Base-by-base conservation (phyloP, 768 basidiomycete species). In the Mycena haematopus region DNA sequence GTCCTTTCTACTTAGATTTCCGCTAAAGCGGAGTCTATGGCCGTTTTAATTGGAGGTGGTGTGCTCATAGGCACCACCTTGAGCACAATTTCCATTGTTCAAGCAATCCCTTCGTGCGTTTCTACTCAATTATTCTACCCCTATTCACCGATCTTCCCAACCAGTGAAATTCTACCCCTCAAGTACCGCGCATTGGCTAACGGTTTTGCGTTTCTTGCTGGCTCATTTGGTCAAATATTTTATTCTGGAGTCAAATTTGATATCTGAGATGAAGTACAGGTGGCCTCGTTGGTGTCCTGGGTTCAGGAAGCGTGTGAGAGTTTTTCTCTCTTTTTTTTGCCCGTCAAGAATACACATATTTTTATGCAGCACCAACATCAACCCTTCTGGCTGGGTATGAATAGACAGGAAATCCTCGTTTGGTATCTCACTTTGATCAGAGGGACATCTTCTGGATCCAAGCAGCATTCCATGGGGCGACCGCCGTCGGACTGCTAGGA, bases 361-460 rank as follows among this genome's bases (percentile, higher is more conserved):
- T 21, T 47, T 8, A 31, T 22, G 19, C 35, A 65, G 63, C 8
- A 65, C 63, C 4, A 68, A 65, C n/a, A 36, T 63, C 21, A 68
- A 65, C 35, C 67, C 63, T n/a, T 56, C 64, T 35, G 63, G 63
- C 40, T 65, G 65, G 65, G 61, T 66, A 58, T 35, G 65, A 31
- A n/a, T 38, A 3, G 2, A 7, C 6, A 6, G 4, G 2, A 46
- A 31, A n/a, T 17, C 2, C 19, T 38, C 13, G 3, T 31, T 44
- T 14, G 1, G 19, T 15, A 29, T 10, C 42, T 50, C 1, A 29
- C 29, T 49, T 27, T 10, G 17, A 25, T 29, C 40, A 65, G 67
- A 61, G 67, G 11, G 65, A 68, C 15, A 66, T 68, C 2, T 68
- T 68, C 47, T 68, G 67, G 67, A 66, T 68, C 6, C 67, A 68